phyloP scores from a whole-genome alignment of 495 filamentous ascomycete genomes.

The Bathelium albidoporum region DNA sequence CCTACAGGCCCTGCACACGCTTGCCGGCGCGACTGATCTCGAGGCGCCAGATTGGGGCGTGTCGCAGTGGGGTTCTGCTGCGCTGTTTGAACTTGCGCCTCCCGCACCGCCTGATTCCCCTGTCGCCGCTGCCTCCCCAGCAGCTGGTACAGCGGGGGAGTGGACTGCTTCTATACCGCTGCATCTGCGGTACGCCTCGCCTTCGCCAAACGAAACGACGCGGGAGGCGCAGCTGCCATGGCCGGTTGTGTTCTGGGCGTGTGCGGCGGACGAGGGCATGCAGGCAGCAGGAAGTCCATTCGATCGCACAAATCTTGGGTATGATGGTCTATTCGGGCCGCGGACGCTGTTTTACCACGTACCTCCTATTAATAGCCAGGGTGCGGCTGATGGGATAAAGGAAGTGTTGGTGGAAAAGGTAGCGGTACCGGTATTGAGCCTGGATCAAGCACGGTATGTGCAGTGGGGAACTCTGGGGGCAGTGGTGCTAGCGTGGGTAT shows the following conservation, averaged over 20 bases:
- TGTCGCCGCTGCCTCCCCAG: conserved; percentile 9
- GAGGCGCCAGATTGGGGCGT: conserved; percentile 82
- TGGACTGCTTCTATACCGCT: conserved; percentile 76
- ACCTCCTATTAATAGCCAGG: conserved; percentile 47
- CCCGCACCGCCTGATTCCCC: conserved; percentile 24
- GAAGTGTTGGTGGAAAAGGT: conserved; percentile 47
- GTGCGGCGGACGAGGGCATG: conserved; percentile 56
- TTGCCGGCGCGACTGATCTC: conserved; percentile 76
- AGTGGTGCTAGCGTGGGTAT: conserved; percentile 62
- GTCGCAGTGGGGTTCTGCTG: conserved; percentile 64
- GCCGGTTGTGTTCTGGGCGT: conserved; percentile 92
- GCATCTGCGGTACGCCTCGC: conserved; percentile 78
- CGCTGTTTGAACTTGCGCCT: conserved; percentile 64
- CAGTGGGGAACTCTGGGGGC: conserved; percentile 60
- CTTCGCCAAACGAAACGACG: conserved; percentile 26
- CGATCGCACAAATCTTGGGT: conserved; percentile 72
- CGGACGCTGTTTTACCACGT: conserved; percentile 82
- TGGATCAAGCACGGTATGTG: conserved; percentile 47
- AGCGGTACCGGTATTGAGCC: conserved; percentile 66
- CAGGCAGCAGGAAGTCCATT: conserved; percentile 77
- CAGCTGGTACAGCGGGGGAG: conserved; percentile 9
- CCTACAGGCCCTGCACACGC: conserved; percentile 53
- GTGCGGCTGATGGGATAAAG: conserved; percentile 15
- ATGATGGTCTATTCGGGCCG: conserved; percentile 72
- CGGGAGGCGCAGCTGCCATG: conserved; percentile 44